Evolutionary conservation across 1,284 basidiomycete species (phyloP), one percentile per base, ranked within the genome.

Genomic region (Puccinia triticina): DNA sequence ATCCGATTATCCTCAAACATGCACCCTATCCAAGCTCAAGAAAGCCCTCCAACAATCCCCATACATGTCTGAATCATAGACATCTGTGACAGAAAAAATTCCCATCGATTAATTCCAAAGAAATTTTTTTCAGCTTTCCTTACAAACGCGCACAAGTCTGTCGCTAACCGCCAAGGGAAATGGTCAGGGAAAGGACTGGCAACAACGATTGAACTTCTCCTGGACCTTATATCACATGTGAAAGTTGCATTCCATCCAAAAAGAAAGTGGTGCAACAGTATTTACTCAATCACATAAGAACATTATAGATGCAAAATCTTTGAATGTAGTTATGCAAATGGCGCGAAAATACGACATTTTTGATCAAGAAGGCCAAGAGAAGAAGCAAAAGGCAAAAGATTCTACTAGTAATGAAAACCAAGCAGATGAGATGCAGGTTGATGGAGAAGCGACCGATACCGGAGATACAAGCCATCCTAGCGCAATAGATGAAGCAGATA

Each of bases 211-310:
- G 67, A 69, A 12, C 40, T 69, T 1, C 67, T 69, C 40, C 37
- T 40, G 40, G 40, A 16, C 2, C 67, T 69, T 11, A 26, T 69
- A 4, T 5, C 8, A 14, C 10, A 46, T 7, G 26, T 69, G 4
- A 46, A 43, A n/a, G n/a, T n/a, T 71, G 12, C 4, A 71, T 7
- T 71, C 67, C 3, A n/a, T 71, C 5, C 12, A 43, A 1, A 1
- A 5, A 11, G 43, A 71, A 1, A 71, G 40, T 71, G 67, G 67
- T 23, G 40, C 40, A 46, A 37, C 37, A 48, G 40, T 48, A 14
- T 71, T 71, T 23, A 46, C 23, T 4, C 67, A 71, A 48, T n/a
- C 67, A 26, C 67, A 71, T 21, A 71, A 71, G 14, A 71, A 71
- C 23, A 37, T 71, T 2, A 40, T 71, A 8, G 26, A n/a, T 2